Conservation (phyloP, 2,329 filamentous ascomycete species). For the Trichoderma hamatum region DNA sequence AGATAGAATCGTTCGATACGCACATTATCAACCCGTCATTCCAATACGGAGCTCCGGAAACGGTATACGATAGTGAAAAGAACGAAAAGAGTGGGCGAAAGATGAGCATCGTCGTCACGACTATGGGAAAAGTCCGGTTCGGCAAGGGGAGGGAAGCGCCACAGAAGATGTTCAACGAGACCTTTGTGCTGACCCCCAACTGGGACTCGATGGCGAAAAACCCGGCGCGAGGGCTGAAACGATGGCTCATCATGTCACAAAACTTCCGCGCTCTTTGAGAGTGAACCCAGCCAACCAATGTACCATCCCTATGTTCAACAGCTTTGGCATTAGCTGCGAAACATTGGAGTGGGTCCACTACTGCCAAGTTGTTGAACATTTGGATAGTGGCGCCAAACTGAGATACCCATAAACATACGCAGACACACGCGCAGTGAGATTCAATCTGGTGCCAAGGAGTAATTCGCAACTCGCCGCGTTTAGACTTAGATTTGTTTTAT, state of each 20-base stretch:
- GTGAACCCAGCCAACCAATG: neutral
- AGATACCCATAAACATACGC: slow-evolving; percentile 1
- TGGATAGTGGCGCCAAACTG: neutral
- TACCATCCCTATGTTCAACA: neutral
- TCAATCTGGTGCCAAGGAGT: neutral
- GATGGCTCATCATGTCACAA: slow-evolving; percentile 72
- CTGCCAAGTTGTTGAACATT: neutral
- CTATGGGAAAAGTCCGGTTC: slow-evolving; percentile 73
- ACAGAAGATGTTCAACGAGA: slow-evolving; percentile 75
- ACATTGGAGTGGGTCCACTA: neutral
- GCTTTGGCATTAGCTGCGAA: neutral
- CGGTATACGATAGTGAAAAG: slow-evolving; percentile 45
- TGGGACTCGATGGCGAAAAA: slow-evolving; percentile 60
- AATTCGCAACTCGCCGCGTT: no score
- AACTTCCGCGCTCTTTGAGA: slow-evolving; percentile 63
- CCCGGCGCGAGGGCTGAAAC: slow-evolving; percentile 55
- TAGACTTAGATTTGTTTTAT: no score
- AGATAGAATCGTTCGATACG: slow-evolving; percentile 74
- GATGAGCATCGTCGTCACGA: slow-evolving; percentile 72
- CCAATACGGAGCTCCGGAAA: slow-evolving; percentile 57
- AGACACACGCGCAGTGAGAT: neutral
- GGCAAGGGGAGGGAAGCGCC: slow-evolving; percentile 64
- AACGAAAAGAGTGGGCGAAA: slow-evolving; percentile 56
- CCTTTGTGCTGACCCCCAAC: slow-evolving; percentile 79
- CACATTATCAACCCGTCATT: slow-evolving; percentile 76